These are phyloP conservation scores for Thuidium tamariscinum DNA, from an alignment of 225 moss, liverwort and hornwort genomes.

Conservation along the genomic window DNA sequence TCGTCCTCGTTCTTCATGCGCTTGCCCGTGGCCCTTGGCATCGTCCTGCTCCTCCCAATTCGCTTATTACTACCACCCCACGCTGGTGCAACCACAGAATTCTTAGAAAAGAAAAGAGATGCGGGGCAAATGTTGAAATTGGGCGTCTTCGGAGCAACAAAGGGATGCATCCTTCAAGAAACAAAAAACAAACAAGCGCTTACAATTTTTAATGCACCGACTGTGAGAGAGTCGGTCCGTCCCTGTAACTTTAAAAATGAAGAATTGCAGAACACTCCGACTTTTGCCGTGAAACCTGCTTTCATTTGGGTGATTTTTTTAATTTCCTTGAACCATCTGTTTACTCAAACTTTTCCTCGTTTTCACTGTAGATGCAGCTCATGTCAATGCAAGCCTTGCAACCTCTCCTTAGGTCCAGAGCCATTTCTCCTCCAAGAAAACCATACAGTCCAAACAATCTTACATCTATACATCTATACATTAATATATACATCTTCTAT, in stretches of 20 bases:
- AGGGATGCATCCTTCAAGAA: constrained; percentile 3
- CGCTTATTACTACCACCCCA: not conserved
- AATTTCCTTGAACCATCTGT: not conserved
- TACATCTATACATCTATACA: no score
- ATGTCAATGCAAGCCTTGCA: not conserved
- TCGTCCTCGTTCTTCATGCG: constrained; percentile 28
- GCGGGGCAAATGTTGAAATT: not conserved
- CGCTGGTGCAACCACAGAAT: not conserved
- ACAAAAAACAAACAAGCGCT: not conserved
- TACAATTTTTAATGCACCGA: no score
- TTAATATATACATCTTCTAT: no score
- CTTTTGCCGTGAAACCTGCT: not conserved
- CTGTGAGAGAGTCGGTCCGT: not conserved
- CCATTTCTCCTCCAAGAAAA: not conserved
- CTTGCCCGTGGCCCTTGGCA: constrained; percentile 19
- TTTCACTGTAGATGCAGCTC: not conserved
- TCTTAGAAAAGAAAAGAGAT: not conserved
- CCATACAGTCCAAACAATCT: not conserved
- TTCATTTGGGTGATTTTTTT: not conserved
- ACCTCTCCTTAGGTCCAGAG: not conserved
- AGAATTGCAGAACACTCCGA: no score
- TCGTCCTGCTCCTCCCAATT: not conserved
- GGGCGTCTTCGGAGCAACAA: not conserved
- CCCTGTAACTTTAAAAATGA: not conserved
- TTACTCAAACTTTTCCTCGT: not conserved